Percentiles rank a stretch among this genome's conserved stretches.
phyloP scores from a whole-genome alignment of 805 yeast genomes.

The Priceomyces melissophilus region DNA sequence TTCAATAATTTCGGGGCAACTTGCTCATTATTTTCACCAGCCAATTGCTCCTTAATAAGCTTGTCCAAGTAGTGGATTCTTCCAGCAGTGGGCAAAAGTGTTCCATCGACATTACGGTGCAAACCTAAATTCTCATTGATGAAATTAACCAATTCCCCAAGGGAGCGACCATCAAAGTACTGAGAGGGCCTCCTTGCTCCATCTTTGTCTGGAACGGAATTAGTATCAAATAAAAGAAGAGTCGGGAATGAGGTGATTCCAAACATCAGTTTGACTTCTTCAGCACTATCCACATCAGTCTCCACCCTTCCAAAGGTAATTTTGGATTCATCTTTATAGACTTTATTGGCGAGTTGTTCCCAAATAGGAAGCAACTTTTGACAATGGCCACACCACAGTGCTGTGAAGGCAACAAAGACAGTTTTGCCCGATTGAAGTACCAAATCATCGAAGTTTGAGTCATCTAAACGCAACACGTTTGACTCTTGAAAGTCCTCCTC shows the following conservation, averaged over 20 bases:
- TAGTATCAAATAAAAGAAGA: slow-evolving; percentile 44
- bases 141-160: slow-evolving; percentile 18
- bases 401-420: slow-evolving; percentile 49
- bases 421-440: slow-evolving; percentile 33
- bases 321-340: slow-evolving; percentile 36
- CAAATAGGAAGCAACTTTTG: slow-evolving; percentile 49
- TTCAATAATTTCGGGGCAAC: slow-evolving; percentile 9
- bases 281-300: slow-evolving; percentile 44
- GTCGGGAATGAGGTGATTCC: slow-evolving; percentile 52
- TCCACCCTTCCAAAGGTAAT: slow-evolving; percentile 42
- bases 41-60: slow-evolving; percentile 5
- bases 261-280: slow-evolving; percentile 37
- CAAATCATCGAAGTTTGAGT: slow-evolving; percentile 40
- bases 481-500: slow-evolving; percentile 1
- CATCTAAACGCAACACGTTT: slow-evolving; percentile 27
- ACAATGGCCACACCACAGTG: slow-evolving; percentile 61
- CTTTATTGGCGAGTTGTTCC: slow-evolving; percentile 47
- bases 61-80: slow-evolving; percentile 21
- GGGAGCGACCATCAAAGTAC: slow-evolving; percentile 23
- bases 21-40: slow-evolving; percentile 1
- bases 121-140: slow-evolving; percentile 28
- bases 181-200: slow-evolving; percentile 21
- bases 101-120: slow-evolving; percentile 30
- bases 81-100: slow-evolving; percentile 31
- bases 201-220: slow-evolving; percentile 14